Evolutionary conservation across 1,284 basidiomycete species (phyloP).

Genomic region (Hymenochaete sp.): DNA sequence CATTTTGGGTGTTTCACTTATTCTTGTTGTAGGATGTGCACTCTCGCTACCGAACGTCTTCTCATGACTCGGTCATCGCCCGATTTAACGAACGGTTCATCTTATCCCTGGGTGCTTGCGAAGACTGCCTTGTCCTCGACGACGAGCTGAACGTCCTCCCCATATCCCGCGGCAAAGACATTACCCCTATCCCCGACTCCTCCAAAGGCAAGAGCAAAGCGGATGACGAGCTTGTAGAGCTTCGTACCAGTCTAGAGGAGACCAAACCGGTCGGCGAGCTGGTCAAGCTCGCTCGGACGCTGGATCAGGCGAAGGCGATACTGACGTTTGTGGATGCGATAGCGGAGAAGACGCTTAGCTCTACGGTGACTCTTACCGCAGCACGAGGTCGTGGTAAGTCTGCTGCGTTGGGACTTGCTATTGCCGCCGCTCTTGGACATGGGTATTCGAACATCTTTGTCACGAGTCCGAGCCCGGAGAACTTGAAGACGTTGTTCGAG

Average conservation of each 20-base stretch:
- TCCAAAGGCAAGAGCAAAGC: slow-evolving; percentile 43
- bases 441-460: slow-evolving; percentile 99
- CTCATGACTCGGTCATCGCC: slow-evolving; percentile 83
- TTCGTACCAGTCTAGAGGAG: slow-evolving; percentile 76
- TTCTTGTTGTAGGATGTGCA: slow-evolving; percentile 72
- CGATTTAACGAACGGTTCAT: slow-evolving; percentile 99
- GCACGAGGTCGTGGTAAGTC: slow-evolving; percentile 95
- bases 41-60: slow-evolving; percentile 83
- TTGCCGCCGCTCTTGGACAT: slow-evolving; percentile 88
- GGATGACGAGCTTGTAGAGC: slow-evolving; percentile 66
- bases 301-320: slow-evolving; percentile 89
- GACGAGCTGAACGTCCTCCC: slow-evolving; percentile 98
- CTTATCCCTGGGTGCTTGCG: slow-evolving; percentile 83
- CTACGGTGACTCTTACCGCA: slow-evolving; percentile 93
- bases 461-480: slow-evolving; percentile 95
- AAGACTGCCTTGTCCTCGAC: slow-evolving; percentile 89
- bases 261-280: slow-evolving; percentile 88
- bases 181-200: slow-evolving; percentile 52
- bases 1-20: background rate
- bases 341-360: slow-evolving; percentile 85
- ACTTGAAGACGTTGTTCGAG: slow-evolving; percentile 96
- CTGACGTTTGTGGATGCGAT: slow-evolving; percentile 91
- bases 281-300: slow-evolving; percentile 85
- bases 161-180: slow-evolving; percentile 94
- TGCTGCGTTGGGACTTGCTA: slow-evolving; percentile 88